Percentiles rank a stretch among this genome's conserved stretches.
Evolutionary conservation across 768 basidiomycete genomes (phyloP).

Genomic region (Tricholoma sp.): DNA sequence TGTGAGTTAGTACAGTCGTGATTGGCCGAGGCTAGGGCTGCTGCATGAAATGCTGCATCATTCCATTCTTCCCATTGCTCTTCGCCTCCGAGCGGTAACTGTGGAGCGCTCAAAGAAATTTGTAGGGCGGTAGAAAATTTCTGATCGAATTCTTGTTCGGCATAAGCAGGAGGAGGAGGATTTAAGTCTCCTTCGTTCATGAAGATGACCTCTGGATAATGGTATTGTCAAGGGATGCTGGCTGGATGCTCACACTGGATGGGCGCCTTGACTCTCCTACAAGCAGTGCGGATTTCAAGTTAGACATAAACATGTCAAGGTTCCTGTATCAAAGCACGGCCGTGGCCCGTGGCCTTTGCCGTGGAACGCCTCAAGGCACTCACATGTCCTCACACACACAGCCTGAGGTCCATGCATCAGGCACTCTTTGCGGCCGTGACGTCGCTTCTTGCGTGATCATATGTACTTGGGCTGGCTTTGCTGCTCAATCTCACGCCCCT

Average conservation of each 20-base stretch:
- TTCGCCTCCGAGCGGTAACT: constrained; percentile 18
- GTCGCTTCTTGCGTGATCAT: too few relatives aligned
- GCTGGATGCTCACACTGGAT: too few relatives aligned
- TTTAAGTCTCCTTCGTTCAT: not conserved
- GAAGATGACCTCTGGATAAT: not conserved
- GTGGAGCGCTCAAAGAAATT: constrained; percentile 30
- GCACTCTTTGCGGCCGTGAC: not conserved
- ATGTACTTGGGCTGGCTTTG: too few relatives aligned
- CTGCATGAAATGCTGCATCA: constrained; percentile 32
- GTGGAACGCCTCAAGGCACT: not conserved
- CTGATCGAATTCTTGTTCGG: constrained; percentile 47
- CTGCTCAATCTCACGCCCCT: too few relatives aligned
- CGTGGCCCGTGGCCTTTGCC: not conserved
- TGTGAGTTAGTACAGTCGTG: not conserved
- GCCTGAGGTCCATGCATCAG: not conserved
- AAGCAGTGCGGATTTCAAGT: not conserved
- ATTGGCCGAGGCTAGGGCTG: constrained; percentile 16
- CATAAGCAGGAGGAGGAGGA: constrained; percentile 40
- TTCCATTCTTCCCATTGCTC: constrained; percentile 51
- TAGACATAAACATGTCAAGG: not conserved
- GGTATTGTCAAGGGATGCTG: not conserved
- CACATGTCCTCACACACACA: too few relatives aligned
- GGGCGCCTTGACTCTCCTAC: not conserved
- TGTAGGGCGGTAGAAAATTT: constrained; percentile 42
- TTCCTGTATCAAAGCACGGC: not conserved